Base-by-base conservation (phyloP, 805 yeast species). In the Brettanomyces naardenensis region DNA sequence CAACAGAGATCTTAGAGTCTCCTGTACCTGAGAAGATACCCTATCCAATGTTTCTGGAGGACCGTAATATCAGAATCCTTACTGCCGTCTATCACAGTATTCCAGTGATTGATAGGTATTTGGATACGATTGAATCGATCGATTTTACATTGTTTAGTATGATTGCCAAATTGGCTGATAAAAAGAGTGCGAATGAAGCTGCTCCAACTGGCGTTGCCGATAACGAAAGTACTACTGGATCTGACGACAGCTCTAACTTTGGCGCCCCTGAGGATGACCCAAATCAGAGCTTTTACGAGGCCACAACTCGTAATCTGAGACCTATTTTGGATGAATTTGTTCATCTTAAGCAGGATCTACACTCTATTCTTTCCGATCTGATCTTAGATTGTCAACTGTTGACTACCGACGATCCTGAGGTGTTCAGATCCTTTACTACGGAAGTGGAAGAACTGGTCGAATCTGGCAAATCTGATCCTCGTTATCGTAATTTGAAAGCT, bases 401-500 rank as follows among this genome's bases (percentile, higher is more conserved):
- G 9, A 80, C 92, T 0, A 58, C 83, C 9, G 74, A 70, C 21
- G 94, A 84, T 52, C 87, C 92, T 1, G 87, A 81, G 41, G 80
- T 78, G 2, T 84, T 84, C 57, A 66, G 35, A 9, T 26, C 47
- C 5, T 35, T 40, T 21, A 39, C 32, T 19, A 28, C 81, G 60
- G 69, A 68, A 40, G 78, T 77, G 22, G 84, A 78, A 28, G 67
- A 79, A 28, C 33, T 47, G 13, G 64, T 64, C 27, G 65, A 65
- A 35, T 61, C 66, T 38, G 57, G 66, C 20, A 64, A 64, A 9
- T 53, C 58, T 2, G 48, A 65, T 44, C 58, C 58, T 35, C 47
- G 59, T 11, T 68, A 69, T 18, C n/a, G 20, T 6, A 28, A 13
- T 14, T 20, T 23, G 7, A 19, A 20, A 19, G 23, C 10, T 4